Evolutionary conservation across 1,284 basidiomycete genomes (phyloP).

Genomic region (Leccinum cinnamomeum): DNA sequence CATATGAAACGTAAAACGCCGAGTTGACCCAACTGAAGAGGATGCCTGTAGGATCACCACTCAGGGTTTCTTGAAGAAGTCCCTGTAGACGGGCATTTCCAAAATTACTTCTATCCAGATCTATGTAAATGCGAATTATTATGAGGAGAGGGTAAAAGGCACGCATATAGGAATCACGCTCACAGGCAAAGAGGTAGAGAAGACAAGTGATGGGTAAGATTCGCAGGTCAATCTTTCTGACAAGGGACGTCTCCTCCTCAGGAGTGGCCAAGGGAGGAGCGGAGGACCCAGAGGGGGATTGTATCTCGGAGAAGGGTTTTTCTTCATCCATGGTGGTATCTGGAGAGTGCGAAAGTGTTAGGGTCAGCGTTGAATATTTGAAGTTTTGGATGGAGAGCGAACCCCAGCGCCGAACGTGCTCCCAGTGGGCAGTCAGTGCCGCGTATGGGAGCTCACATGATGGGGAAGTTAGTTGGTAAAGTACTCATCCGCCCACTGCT

Average conservation of each 20-base stretch:
- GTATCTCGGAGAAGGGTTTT: conserved; percentile 8
- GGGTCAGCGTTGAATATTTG: not conserved
- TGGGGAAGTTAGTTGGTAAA: not conserved
- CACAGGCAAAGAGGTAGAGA: conserved; percentile 74
- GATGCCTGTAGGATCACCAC: conserved; percentile 62
- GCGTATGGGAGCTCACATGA: not conserved
- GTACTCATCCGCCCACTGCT: not conserved
- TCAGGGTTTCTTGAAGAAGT: conserved; percentile 59
- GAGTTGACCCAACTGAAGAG: conserved; percentile 74
- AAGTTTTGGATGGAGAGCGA: not conserved
- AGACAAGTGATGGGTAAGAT: conserved; percentile 72
- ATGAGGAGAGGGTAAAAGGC: not conserved
- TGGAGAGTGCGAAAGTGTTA: not conserved
- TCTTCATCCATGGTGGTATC: conserved; percentile 23
- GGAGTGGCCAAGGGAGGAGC: conserved; percentile 23
- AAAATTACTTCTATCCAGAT: conserved; percentile 69
- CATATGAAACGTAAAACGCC: conserved; percentile 74
- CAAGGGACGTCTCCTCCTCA: conserved; percentile 56
- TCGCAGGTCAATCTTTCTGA: conserved; percentile 63
- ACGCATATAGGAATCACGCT: conserved; percentile 25
- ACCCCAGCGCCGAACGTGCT: not conserved
- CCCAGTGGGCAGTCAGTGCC: not conserved
- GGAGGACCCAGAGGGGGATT: not conserved
- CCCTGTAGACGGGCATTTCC: conserved; percentile 79
- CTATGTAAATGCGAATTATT: conserved; percentile 35